Base-by-base conservation (phyloP, 2,329 filamentous ascomycete species). In the Falciphora oryzae region DNA sequence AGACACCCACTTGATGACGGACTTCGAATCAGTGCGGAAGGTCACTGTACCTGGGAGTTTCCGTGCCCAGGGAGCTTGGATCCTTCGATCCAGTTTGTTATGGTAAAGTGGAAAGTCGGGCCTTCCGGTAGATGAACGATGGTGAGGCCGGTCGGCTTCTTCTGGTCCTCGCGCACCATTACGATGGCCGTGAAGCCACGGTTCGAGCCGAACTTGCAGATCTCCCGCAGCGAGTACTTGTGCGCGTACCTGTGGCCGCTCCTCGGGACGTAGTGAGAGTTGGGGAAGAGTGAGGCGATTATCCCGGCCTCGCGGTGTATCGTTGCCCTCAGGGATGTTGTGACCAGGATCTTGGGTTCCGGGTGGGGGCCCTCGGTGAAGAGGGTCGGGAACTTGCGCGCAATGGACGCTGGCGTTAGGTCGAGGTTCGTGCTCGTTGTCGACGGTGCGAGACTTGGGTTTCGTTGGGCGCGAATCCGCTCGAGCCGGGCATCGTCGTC, bases 211-310 rank as follows among this genome's bases (percentile, higher is more conserved):
- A 94, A 98, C 68, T 88, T 86, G 71, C 90, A 87, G 69, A 99
- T 98, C 75, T 99, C 95, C 62, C 91, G 86, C 29, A 99, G 84
- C 29, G 90, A 94, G 80, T 97, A 98, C 74, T 96, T 96, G 82
- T 97, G 88, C 11, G 88, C 86, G 76, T 93, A 92, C 63, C 87
- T 87, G 75, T 97, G 93, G 14, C 88, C 86, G 10, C 91, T 93
- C 65, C 95, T 90, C 2, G 88, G 91, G 70, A 99, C 90, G 78
- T 98, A 97, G 75, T 89, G 89, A 65, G 80, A 82, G 79, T 96
- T 93, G 29, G 95, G 94, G 78, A 98, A 96, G 66, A 98, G 80
- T 13, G 85, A 84, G 66, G 89, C 91, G 66, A 98, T 84, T 57
- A 93, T 83, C 66, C 90, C 78, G 61, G 92, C 93, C 80, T 96